Base-by-base conservation (phyloP, 257 asterid genomes). In the Phtheirospermum japonicum region DNA sequence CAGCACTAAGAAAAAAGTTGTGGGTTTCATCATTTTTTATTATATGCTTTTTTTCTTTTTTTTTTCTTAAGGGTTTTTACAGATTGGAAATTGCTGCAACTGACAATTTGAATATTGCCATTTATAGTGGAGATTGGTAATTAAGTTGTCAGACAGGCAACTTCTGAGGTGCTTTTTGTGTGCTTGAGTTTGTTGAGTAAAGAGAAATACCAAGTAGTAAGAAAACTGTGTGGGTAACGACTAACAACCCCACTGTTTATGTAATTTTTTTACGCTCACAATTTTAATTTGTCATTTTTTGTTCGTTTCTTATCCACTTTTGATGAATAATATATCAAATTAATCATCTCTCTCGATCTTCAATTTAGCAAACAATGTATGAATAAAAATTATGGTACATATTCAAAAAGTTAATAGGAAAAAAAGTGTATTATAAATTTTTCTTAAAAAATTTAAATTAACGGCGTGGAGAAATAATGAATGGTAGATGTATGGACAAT, bases 141-240 rank as follows among this genome's bases (percentile, higher is more conserved):
- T 32, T 12, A 45, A 45, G 52, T 48, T 34, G 16, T 53, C 12
- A 37, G 57, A 26, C 32, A 23, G 4, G 59, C 31, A 59, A 23
- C 34, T 36, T 53, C 26, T 53, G 65, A 66, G 65, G 62, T 61
- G 69, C 73, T 46, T 72, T 36, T 61, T 13, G 73, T 66, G 77
- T 61, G 73, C 3, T 40, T 43, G 58, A 53, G 64, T 72, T 72
- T 66, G 76, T 53, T 66, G 64, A 33, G 33, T 23, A 45, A 14
- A 9, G 20, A 18, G 28, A 56, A 19, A 49, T 16, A 61, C n/a
- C n/a, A n/a, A 49, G n/a, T 11, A 46, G n/a, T 7, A 19, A 46
- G 53, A 46, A 33, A 42, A 16, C 53, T 46, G 19, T 2, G 20
- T 46, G 53, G 53, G 26, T 16, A 46, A 46, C 20, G 4, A 5